Conservation (phyloP, 805 yeast genomes). For the Lipomyces sp. region DNA sequence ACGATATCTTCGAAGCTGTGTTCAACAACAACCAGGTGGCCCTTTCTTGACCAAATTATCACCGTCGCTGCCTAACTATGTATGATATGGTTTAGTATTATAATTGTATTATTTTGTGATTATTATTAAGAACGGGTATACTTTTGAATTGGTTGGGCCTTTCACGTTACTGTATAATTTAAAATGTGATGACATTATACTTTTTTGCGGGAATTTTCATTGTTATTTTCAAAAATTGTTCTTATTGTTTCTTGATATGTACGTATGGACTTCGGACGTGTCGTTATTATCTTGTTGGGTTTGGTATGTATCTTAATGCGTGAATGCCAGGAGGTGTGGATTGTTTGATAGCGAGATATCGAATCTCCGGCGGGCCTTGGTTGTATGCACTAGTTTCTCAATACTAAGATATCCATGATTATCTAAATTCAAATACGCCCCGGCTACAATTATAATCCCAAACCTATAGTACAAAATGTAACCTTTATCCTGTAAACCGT, state of each 20-base stretch:
- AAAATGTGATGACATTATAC: not conserved
- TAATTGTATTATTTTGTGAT: not conserved
- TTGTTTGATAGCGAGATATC: not conserved
- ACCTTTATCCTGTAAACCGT: not conserved
- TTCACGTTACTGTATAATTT: not conserved
- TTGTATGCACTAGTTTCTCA: not conserved
- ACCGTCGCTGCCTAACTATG: not conserved
- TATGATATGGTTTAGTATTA: not conserved
- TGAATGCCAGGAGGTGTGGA: not conserved
- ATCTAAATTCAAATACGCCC: not conserved
- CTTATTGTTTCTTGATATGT: not conserved
- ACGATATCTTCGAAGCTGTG: constrained; percentile 52
- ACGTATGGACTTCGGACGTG: not conserved
- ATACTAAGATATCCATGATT: not conserved
- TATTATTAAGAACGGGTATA: not conserved
- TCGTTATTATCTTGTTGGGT: constrained; percentile 3
- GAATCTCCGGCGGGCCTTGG: not conserved
- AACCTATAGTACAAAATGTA: not conserved
- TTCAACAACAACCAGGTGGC: not conserved
- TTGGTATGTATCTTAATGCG: constrained; percentile 4
- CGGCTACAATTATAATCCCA: not conserved
- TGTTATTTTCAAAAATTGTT: too few relatives aligned
- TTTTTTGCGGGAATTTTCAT: not conserved
- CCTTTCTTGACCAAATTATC: not conserved
- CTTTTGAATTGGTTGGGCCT: constrained; percentile 4